phyloP scores from a whole-genome alignment of 495 filamentous ascomycete genomes.

The Clohesyomyces aquaticus region DNA sequence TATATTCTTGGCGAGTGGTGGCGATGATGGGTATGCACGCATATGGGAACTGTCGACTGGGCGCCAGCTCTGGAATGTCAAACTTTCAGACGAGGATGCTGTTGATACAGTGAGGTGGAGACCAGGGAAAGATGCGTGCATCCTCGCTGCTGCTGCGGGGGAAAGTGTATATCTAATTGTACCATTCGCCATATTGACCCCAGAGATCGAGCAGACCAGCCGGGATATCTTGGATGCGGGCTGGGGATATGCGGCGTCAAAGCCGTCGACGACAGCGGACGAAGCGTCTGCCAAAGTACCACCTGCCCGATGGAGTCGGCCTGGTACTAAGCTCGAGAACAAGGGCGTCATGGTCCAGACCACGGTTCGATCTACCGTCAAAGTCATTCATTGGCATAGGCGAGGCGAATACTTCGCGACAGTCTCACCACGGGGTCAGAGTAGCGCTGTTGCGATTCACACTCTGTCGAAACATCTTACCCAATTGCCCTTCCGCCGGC shows the following conservation, averaged over 20 bases:
- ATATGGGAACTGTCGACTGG: slow-evolving; percentile 90
- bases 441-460: slow-evolving; percentile 90
- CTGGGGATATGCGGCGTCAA: slow-evolving; percentile 84
- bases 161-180: slow-evolving; percentile 84
- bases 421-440: slow-evolving; percentile 76
- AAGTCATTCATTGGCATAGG: slow-evolving; percentile 93
- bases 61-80: slow-evolving; percentile 82
- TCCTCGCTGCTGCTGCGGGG: slow-evolving; percentile 80
- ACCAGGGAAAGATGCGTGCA: slow-evolving; percentile 75
- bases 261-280: slow-evolving; percentile 57
- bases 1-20: slow-evolving; percentile 82
- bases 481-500: slow-evolving; percentile 85
- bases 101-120: slow-evolving; percentile 90
- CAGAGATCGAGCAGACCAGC: slow-evolving; percentile 72
- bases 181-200: slow-evolving; percentile 66
- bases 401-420: slow-evolving; percentile 93
- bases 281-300: slow-evolving; percentile 69
- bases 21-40: slow-evolving; percentile 90
- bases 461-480: slow-evolving; percentile 92
- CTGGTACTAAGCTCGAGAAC: slow-evolving; percentile 70
- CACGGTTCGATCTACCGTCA: slow-evolving; percentile 79
- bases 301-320: slow-evolving; percentile 80
- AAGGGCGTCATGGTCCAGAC: slow-evolving; percentile 76
- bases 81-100: slow-evolving; percentile 76
- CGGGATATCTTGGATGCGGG: slow-evolving; percentile 79